Conservation (phyloP, 352 stramenopile genomes). For the Phytophthora agathidicida region DNA sequence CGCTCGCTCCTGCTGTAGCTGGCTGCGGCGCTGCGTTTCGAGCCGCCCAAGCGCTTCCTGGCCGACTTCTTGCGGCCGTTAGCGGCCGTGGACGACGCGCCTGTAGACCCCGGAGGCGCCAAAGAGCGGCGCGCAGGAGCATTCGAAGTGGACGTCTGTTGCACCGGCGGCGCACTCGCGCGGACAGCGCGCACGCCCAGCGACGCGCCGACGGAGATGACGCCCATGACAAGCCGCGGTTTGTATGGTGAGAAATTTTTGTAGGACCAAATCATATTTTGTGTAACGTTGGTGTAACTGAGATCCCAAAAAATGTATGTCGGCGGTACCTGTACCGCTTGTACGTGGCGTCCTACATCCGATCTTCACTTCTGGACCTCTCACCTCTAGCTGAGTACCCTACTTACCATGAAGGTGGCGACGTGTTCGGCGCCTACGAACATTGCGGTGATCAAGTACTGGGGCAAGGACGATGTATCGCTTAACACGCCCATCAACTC, state of each 20-base stretch:
- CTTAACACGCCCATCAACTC: slow-evolving; percentile 98
- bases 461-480: slow-evolving; percentile 93
- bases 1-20: slow-evolving; percentile 16
- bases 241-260: slow-evolving; percentile 11
- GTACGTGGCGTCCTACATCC: no score
- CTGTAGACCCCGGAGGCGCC: background rate
- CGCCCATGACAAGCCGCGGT: slow-evolving; percentile 48
- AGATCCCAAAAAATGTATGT: no score
- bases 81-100: slow-evolving; percentile 1
- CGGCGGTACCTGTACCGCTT: no score
- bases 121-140: slow-evolving; percentile 11
- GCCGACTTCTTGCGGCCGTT: slow-evolving; percentile 29
- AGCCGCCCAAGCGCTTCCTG: slow-evolving; percentile 20
- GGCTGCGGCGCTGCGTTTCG: slow-evolving; percentile 2
- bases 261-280: background rate
- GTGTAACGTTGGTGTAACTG: background rate
- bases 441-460: slow-evolving; percentile 99
- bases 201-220: slow-evolving; percentile 83
- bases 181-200: slow-evolving; percentile 61
- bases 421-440: slow-evolving; percentile 96
- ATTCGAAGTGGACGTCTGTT: background rate
- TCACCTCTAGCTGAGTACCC: background rate
- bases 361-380: slow-evolving; percentile 11
- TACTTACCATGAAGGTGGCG: slow-evolving; percentile 47
- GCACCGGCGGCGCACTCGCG: background rate